phyloP scores from a whole-genome alignment of 2,329 filamentous ascomycete species.

The Cladosporium sp. region DNA sequence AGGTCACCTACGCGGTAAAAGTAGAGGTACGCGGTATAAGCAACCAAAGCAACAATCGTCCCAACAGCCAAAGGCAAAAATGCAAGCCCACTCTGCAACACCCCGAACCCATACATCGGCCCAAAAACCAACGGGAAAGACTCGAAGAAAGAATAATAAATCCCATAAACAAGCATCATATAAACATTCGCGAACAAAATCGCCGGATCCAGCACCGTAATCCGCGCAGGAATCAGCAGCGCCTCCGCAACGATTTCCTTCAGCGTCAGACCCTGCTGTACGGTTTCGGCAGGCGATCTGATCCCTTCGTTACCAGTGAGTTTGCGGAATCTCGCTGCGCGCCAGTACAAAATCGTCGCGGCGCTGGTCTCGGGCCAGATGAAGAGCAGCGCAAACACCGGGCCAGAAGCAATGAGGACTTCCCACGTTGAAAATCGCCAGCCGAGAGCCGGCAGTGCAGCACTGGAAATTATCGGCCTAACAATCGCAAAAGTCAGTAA shows the following conservation, averaged over 20 bases:
- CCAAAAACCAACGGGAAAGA: constrained; percentile 39
- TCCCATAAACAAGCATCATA: constrained; percentile 31
- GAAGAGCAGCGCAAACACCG: constrained; percentile 55
- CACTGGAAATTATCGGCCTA: background rate
- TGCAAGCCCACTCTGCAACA: constrained; percentile 31
- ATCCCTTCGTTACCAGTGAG: constrained; percentile 51
- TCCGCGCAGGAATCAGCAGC: constrained; percentile 24
- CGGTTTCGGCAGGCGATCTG: constrained; percentile 58
- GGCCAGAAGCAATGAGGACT: constrained; percentile 58
- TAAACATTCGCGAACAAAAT: constrained; percentile 31
- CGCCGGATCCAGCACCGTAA: constrained; percentile 31
- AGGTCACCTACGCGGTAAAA: constrained; percentile 22
- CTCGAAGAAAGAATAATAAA: constrained; percentile 34
- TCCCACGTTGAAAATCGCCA: constrained; percentile 65
- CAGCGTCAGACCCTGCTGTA: constrained; percentile 42
- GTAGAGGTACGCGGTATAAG: constrained; percentile 23
- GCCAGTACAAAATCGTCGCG: constrained; percentile 49
- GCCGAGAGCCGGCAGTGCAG: constrained; percentile 5
- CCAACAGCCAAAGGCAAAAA: constrained; percentile 29
- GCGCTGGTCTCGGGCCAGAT: constrained; percentile 58
- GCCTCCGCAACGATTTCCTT: constrained; percentile 38
- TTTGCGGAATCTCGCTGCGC: constrained; percentile 54
- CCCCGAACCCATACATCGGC: constrained; percentile 36
- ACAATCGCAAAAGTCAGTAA: too few species aligned
- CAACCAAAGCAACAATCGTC: constrained; percentile 22